phyloP scores from a whole-genome alignment of 2,329 filamentous ascomycete genomes.

The Exophiala sideris region DNA sequence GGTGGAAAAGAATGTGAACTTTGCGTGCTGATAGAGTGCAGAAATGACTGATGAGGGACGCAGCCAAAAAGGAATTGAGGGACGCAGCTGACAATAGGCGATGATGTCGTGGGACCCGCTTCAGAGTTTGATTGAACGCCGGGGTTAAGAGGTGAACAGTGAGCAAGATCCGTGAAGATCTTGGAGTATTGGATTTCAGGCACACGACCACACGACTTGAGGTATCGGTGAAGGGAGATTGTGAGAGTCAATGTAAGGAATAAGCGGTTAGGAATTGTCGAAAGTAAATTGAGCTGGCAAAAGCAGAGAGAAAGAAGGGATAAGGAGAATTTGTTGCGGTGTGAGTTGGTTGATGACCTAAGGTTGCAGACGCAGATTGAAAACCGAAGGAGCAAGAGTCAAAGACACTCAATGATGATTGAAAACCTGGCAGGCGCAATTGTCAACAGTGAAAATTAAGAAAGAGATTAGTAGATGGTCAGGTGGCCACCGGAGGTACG shows the following conservation, averaged over 20 bases:
- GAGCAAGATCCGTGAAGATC: not conserved
- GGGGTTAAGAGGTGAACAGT: not conserved
- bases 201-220: not conserved
- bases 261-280: not conserved
- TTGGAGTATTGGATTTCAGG: not conserved
- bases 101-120: conserved; percentile 16
- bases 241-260: not conserved
- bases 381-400: no score
- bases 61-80: not conserved
- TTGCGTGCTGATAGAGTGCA: not conserved
- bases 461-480: not conserved
- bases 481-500: not conserved
- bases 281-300: not conserved
- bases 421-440: not conserved
- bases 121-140: conserved; percentile 2
- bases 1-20: not conserved
- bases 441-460: not conserved
- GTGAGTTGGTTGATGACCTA: not conserved
- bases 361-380: no score
- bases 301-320: not conserved
- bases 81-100: not conserved
- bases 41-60: not conserved
- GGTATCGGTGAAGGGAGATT: no score
- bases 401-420: no score
- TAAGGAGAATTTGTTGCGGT: not conserved